Evolutionary conservation across 345 rosid genomes (phyloP).

Genomic region (Corymbia maculata): DNA sequence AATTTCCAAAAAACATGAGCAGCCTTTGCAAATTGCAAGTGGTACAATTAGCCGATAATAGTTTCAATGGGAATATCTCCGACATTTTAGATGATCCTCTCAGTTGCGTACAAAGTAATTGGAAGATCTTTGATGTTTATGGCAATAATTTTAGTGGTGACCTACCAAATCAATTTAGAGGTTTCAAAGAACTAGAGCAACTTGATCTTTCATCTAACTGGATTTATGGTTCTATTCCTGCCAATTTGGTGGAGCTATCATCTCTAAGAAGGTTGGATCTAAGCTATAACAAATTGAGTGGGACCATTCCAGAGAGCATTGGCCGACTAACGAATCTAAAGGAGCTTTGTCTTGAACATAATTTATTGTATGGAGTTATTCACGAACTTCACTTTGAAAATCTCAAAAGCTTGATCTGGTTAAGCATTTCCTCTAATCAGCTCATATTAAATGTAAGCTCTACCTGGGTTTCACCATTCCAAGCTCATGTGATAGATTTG

Average conservation of each 20-base stretch:
- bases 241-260: not conserved
- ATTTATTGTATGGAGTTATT: not conserved
- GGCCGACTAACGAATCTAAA: not conserved
- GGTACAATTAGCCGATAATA: not conserved
- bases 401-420: not conserved
- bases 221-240: not conserved
- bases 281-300: not conserved
- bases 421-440: not conserved
- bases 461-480: not conserved
- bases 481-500: not conserved
- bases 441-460: not conserved
- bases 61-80: not conserved
- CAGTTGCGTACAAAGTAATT: not conserved
- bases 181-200: not conserved
- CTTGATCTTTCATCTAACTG: not conserved
- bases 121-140: not conserved
- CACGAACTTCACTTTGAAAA: not conserved
- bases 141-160: not conserved
- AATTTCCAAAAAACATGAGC: not conserved
- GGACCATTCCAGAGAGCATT: not conserved
- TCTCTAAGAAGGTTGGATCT: not conserved
- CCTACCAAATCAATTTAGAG: not conserved
- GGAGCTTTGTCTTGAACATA: accelerated
- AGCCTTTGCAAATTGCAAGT: not conserved
- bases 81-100: not conserved